A percentile compares a stretch with the other conserved stretches of the same genome.
Conservation (phyloP, 139 green algal species). For the Chlorella sorokiniana region DNA sequence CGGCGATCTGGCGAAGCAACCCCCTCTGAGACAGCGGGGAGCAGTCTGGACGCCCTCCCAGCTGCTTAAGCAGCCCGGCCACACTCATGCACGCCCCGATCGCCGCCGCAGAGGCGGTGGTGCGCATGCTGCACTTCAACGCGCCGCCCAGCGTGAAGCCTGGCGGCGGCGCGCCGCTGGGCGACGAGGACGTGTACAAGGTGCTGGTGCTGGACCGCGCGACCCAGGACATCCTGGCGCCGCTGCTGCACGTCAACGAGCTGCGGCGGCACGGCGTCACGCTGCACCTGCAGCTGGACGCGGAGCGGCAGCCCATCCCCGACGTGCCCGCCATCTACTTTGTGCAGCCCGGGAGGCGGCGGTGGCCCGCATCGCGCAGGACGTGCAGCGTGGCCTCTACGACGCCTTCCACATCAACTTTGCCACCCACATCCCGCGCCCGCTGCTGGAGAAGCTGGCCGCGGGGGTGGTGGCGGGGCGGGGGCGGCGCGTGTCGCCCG, state of each 20-base stretch:
- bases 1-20: no score
- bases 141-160: not conserved
- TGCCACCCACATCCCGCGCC: slow-evolving; percentile 64
- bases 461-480: slow-evolving; percentile 61
- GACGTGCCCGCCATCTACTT: slow-evolving; percentile 98
- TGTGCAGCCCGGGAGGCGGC: slow-evolving; percentile 76
- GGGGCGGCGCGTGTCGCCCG: slow-evolving; percentile 59
- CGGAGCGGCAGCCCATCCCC: slow-evolving; percentile 88
- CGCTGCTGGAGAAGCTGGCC: slow-evolving; percentile 85
- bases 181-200: slow-evolving; percentile 81
- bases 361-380: slow-evolving; percentile 73
- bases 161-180: not conserved
- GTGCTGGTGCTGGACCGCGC: slow-evolving; percentile 93
- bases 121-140: slow-evolving; percentile 72
- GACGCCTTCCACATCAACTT: slow-evolving; percentile 96
- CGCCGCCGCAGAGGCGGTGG: slow-evolving; percentile 57
- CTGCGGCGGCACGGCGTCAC: slow-evolving; percentile 94
- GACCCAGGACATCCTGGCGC: slow-evolving; percentile 87
- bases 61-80: not conserved
- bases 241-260: slow-evolving; percentile 90
- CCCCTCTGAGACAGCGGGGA: no score
- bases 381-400: slow-evolving; percentile 84
- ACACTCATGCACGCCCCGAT: not conserved
- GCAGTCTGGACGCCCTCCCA: no score
- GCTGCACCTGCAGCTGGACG: slow-evolving; percentile 89